phyloP scores from a whole-genome alignment of 331 rosid species.

The Pyracantha coccinea region DNA sequence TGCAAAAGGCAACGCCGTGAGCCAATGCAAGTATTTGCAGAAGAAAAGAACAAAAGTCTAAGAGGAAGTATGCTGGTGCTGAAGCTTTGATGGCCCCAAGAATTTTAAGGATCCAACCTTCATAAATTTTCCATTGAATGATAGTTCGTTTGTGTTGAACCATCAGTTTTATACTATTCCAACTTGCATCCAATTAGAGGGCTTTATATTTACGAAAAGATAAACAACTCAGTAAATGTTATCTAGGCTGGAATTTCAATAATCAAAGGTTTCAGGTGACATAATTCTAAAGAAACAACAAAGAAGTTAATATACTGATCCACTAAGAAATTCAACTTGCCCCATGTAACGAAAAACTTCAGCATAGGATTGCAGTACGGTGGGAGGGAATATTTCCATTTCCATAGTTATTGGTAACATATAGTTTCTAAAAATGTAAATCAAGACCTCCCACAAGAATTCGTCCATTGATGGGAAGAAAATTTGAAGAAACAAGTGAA shows the following conservation, averaged over 20 bases:
- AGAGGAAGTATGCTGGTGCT: not conserved
- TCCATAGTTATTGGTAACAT: not conserved
- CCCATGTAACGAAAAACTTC: not conserved
- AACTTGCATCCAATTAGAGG: not conserved
- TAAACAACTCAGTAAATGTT: not conserved
- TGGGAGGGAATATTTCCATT: not conserved
- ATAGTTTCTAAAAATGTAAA: not conserved
- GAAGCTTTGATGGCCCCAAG: not conserved
- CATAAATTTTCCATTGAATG: not conserved
- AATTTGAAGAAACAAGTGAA: not conserved
- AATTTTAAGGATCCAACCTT: not conserved
- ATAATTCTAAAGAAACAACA: not conserved
- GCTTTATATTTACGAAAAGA: not conserved
- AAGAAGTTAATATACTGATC: not conserved
- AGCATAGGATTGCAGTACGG: not conserved
- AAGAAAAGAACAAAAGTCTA: not conserved
- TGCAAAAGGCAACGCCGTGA: not conserved
- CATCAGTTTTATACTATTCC: not conserved
- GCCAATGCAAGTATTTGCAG: conserved; percentile 11
- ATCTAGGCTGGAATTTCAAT: not conserved
- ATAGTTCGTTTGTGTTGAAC: conserved; percentile 6
- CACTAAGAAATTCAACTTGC: not conserved
- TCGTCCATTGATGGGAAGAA: not conserved
- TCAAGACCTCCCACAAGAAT: not conserved
- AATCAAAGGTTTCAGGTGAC: not conserved